These are phyloP conservation scores for Pilaira anomala DNA, from an alignment of 192 early-diverging fungal species.

Conservation along the genomic window DNA sequence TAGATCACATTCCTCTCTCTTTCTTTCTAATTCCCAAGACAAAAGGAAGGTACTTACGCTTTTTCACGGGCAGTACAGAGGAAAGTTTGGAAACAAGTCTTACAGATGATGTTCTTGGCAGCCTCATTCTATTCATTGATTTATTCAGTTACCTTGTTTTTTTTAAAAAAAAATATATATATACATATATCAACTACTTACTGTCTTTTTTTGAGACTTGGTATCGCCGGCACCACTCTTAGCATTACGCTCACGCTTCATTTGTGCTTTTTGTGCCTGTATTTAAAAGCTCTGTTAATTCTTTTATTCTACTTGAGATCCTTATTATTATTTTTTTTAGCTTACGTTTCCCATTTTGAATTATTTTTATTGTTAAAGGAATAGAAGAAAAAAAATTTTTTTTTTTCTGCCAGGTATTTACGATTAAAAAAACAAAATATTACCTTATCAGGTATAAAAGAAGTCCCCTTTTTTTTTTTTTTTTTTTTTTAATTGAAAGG, in stretches of 20 bases:
- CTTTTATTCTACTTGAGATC: too few relatives aligned
- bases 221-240: conserved; percentile 46
- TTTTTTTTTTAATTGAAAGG: too few relatives aligned
- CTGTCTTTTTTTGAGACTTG: conserved; percentile 63
- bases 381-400: conserved; percentile 4
- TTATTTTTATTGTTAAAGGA: neutral
- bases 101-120: conserved; percentile 78
- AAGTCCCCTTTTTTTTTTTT: too few relatives aligned
- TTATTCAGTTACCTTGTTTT: neutral
- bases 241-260: conserved; percentile 66
- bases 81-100: conserved; percentile 77
- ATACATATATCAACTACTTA: conserved; percentile 28
- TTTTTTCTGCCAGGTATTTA: neutral
- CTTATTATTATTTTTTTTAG: too few relatives aligned
- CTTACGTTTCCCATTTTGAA: conserved; percentile 16
- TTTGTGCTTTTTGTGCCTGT: conserved; percentile 62
- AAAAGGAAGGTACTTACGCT: conserved; percentile 47
- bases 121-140: conserved; percentile 66
- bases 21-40: neutral
- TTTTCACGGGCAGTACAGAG: conserved; percentile 73
- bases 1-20: too few relatives aligned
- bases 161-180: neutral
- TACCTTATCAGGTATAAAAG: too few relatives aligned
- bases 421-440: too few relatives aligned
- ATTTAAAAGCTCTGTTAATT: too few relatives aligned